A percentile compares a stretch with the other conserved stretches of the same genome.
Evolutionary conservation across 139 green algal genomes (phyloP).

Genomic region (Chlamydomonas eustigma): DNA sequence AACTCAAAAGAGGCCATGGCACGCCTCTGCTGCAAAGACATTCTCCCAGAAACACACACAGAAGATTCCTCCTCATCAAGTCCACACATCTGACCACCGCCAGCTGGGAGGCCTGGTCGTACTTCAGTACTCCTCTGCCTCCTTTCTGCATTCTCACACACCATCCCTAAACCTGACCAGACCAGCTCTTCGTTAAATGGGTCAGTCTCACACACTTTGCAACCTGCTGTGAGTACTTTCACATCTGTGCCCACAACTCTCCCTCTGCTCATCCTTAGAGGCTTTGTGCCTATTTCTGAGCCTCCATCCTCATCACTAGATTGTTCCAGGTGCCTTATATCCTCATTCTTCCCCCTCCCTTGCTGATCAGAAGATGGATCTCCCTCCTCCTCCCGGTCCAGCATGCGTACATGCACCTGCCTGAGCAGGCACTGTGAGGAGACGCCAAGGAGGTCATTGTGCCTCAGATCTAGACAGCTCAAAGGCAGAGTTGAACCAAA

Average conservation of each 20-base stretch:
- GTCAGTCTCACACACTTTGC: background rate
- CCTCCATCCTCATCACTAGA: background rate
- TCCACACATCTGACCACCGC: too few relatives aligned
- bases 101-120: too few relatives aligned
- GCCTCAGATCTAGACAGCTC: conserved; percentile 19
- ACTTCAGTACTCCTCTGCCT: too few relatives aligned
- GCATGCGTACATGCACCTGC: conserved; percentile 17
- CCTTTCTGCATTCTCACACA: too few relatives aligned
- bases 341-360: background rate
- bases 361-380: background rate
- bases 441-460: conserved; percentile 29
- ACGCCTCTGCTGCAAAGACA: background rate
- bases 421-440: conserved; percentile 27
- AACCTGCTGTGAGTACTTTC: background rate
- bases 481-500: background rate
- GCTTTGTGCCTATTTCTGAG: background rate
- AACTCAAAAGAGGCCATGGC: conserved; percentile 1
- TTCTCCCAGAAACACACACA: background rate
- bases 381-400: too few relatives aligned
- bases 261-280: background rate
- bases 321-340: background rate
- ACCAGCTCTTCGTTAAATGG: too few relatives aligned
- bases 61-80: too few relatives aligned
- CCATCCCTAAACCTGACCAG: too few relatives aligned
- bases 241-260: background rate